Conservation (phyloP, 768 basidiomycete genomes). For the Termitomyces sp. region DNA sequence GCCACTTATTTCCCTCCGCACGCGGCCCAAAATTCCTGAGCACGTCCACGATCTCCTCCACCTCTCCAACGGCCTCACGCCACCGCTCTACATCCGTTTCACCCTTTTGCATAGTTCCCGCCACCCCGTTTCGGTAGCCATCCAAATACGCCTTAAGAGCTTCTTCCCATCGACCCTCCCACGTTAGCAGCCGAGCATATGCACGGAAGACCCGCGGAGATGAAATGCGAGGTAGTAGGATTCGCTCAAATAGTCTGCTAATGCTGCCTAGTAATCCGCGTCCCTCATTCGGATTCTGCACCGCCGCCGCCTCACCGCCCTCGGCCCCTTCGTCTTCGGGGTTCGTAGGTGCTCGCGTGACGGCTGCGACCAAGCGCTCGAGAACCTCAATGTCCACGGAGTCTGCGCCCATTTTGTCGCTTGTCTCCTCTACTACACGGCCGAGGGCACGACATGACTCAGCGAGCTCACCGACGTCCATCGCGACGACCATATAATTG, state of each 20-base stretch:
- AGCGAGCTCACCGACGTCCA: conserved; percentile 89
- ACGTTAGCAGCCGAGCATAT: conserved; percentile 77
- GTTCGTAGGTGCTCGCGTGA: conserved; percentile 52
- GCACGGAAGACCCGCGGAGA: conserved; percentile 77
- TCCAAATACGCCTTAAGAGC: conserved; percentile 82
- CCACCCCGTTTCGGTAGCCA: conserved; percentile 73
- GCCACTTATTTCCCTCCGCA: conserved; percentile 65
- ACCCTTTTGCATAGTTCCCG: conserved; percentile 57
- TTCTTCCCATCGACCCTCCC: conserved; percentile 69
- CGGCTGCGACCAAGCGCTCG: conserved; percentile 85
- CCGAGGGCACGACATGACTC: conserved; percentile 84
- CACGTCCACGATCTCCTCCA: conserved; percentile 81
- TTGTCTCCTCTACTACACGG: conserved; percentile 78
- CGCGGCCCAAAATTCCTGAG: conserved; percentile 80
- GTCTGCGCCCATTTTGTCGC: conserved; percentile 42
- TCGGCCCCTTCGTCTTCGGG: conserved; percentile 31
- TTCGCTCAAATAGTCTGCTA: conserved; percentile 66
- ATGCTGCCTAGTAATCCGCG: conserved; percentile 67
- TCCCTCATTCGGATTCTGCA: conserved; percentile 55
- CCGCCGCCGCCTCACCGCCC: conserved; percentile 11
- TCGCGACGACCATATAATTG: conserved; percentile 92
- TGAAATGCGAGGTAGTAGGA: conserved; percentile 80
- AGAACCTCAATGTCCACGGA: conserved; percentile 85
- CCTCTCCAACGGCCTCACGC: conserved; percentile 73
- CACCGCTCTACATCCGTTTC: conserved; percentile 68